Conservation (phyloP, 2,329 filamentous ascomycete species). For the Trichoderma polysporum region DNA sequence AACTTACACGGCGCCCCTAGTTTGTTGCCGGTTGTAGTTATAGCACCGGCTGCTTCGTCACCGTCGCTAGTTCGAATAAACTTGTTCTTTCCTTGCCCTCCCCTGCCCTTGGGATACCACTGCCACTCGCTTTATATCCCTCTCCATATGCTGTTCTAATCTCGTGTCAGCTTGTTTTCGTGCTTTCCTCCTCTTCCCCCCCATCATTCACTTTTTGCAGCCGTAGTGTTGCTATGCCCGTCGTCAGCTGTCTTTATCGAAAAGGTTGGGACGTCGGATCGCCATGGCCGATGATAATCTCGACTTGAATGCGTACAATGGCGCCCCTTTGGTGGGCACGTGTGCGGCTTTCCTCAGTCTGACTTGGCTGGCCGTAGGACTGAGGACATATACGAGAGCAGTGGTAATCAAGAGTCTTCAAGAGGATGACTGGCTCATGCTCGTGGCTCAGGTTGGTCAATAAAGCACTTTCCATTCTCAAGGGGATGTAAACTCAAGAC, state of each 20-base stretch:
- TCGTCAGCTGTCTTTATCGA: slow-evolving; percentile 8
- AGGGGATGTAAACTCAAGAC: background rate
- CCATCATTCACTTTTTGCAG: background rate
- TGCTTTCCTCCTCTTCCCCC: background rate
- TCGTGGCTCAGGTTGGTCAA: slow-evolving; percentile 45
- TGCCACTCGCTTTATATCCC: background rate
- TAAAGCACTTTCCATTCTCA: background rate
- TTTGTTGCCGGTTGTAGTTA: slow-evolving; percentile 18
- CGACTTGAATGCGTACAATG: slow-evolving; percentile 42
- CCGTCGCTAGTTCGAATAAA: background rate
- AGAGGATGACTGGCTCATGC: slow-evolving; percentile 56
- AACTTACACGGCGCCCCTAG: background rate
- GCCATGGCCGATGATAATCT: slow-evolving; percentile 35
- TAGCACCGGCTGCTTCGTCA: slow-evolving; percentile 13
- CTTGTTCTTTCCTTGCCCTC: background rate
- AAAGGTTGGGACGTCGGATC: slow-evolving; percentile 17
- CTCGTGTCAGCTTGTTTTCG: background rate
- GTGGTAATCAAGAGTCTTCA: slow-evolving; percentile 47
- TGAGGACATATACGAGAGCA: slow-evolving; percentile 46
- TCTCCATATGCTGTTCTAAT: background rate
- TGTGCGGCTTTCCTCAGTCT: slow-evolving; percentile 40
- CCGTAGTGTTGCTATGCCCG: slow-evolving; percentile 13
- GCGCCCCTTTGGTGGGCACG: slow-evolving; percentile 37
- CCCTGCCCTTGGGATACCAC: background rate
- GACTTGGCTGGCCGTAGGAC: slow-evolving; percentile 43